Conservation (phyloP, 495 filamentous ascomycete species). For the Pseudotulostoma volvatum region DNA sequence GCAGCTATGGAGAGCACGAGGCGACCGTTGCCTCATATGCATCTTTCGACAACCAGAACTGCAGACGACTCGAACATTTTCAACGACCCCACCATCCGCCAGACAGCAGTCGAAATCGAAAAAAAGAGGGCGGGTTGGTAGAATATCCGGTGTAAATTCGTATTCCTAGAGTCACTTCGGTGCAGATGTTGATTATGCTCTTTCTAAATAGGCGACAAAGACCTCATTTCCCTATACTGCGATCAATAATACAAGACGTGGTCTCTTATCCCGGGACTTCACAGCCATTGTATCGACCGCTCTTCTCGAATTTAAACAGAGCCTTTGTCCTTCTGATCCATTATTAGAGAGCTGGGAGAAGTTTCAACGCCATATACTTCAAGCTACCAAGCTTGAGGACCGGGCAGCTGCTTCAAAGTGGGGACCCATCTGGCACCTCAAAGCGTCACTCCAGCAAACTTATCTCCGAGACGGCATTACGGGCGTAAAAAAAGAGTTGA, state of each 20-base stretch:
- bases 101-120: constrained; percentile 12
- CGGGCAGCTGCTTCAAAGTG: constrained; percentile 2
- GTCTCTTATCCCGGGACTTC: constrained; percentile 13
- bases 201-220: background rate
- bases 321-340: constrained; percentile 5
- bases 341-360: constrained; percentile 12
- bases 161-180: background rate
- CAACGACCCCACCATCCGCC: constrained; percentile 15
- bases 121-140: constrained; percentile 1
- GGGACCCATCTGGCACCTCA: constrained; percentile 14
- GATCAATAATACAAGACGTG: background rate
- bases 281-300: constrained; percentile 11
- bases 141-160: background rate
- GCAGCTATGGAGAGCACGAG: constrained; percentile 24
- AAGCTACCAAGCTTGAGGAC: constrained; percentile 18
- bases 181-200: background rate
- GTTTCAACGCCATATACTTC: constrained; percentile 22
- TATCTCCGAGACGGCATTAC: constrained; percentile 31
- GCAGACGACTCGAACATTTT: constrained; percentile 16
- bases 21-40: constrained; percentile 22
- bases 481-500: constrained; percentile 39
- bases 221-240: background rate
- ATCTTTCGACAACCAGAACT: constrained; percentile 14
- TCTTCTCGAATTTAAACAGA: constrained; percentile 14
- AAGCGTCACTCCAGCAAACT: constrained; percentile 32